Base-by-base conservation (phyloP, 257 asterid genomes). In the Eustoma russellianum region DNA sequence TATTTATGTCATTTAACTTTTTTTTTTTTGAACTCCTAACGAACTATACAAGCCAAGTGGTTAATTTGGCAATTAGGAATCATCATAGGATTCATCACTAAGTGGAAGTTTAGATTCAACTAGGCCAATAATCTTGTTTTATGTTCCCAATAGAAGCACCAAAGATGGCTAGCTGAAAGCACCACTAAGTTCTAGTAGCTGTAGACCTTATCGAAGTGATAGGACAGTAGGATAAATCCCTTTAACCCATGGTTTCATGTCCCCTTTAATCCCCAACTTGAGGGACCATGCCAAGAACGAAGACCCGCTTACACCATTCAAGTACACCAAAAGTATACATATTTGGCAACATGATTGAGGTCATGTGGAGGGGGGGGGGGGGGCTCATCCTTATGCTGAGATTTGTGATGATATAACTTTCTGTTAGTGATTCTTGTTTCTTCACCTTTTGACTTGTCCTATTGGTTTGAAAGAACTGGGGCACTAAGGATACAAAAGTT, bases 201-300 rank as follows among this genome's bases (percentile, higher is more conserved):
- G 40, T 5, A 63, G 60, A 58, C 53, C 61, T 24, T 63, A 62
- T 60, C 63, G 51, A 65, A 70, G 49, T 78, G 83, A 76, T 80
- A 71, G 76, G 84, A 61, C 59, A 61, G 64, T 65, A 73, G 56
- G 81, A 70, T 75, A 59, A 57, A 70, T 77, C 90, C 12, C 78
- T 83, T 86, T 74, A 57, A 79, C 76, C 87, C 86, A 78, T 81
- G 78, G 58, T 66, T 73, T 76, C 81, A 33, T 82, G 95, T 82
- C 79, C 56, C 69, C 60, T n/a, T n/a, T 52, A 40, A 74, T 46
- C 49, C 58, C 65, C 56, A 53, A 28, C 81, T 46, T 5, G 66
- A 74, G 85, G 88, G 85, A 51, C 75, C 79, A 56, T 46, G 48
- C 16, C 13, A 2, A 56, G 53, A 55, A 48, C 17, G 11, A 51